Evolutionary conservation across 2,329 filamentous ascomycete genomes (phyloP), one percentile per base, ranked within the genome.

Genomic region (Pseudogymnoascus sp.): DNA sequence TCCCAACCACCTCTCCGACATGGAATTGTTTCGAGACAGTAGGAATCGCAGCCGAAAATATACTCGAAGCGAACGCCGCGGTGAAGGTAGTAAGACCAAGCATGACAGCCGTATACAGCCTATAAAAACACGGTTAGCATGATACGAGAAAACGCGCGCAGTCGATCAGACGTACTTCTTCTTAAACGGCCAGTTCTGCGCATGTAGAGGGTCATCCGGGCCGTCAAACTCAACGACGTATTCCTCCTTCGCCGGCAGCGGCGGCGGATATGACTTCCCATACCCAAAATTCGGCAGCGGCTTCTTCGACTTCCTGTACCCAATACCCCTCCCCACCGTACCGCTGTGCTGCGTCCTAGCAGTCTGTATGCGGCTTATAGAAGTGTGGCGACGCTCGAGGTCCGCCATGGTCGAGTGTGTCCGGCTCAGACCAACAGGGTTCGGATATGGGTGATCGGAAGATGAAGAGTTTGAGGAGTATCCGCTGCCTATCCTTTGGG

Each of bases 211-310:
- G 70, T 96, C 92, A 67, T 92, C 82, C 1, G 85, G 87, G 0
- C 91, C 92, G 68, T 92, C 88, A 71, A 96, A 96, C 74, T 91
- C 89, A 47, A 92, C 89, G 0, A 92, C 88, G 71, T 92, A 93
- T 67, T 90, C 85, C 69, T 92, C 89, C 68, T 82, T 80, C 12
- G 86, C 84, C 1, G 89, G 88, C 44, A 92, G 73, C 0, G 77
- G 79, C 3, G 89, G 89, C 2, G 90, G 90, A 69, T 85, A 91
- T 0, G 85, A 80, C 75, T 91, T 92, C n/a, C 87, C 88, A 62
- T 79, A 84, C 37, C 89, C 89, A 73, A 92, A 90, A 5, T 77
- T 75, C 1, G 89, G 89, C 63, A 92, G 71, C 0, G 88, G 85
- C 70, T 76, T 84, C 63, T 68, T 78, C 4, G 79, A 84, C 59